phyloP scores from a whole-genome alignment of 495 filamentous ascomycete genomes.

The Aspergillus panamensis region DNA sequence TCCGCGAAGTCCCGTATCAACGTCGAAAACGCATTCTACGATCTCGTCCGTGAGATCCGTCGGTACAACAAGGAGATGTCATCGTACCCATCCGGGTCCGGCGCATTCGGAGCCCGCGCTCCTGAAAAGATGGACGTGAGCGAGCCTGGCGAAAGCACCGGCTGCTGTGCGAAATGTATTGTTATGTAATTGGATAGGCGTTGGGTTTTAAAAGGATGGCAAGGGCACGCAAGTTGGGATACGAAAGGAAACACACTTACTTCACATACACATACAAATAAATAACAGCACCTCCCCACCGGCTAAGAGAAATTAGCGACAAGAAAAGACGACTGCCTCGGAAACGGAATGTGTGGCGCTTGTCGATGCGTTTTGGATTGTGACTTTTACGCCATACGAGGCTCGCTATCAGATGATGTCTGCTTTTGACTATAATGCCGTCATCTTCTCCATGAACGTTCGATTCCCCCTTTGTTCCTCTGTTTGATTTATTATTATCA shows the following conservation, averaged over 20 bases:
- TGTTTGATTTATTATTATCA: slow-evolving; percentile 26
- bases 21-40: slow-evolving; percentile 97
- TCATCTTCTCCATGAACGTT: slow-evolving; percentile 47
- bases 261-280: slow-evolving; percentile 10
- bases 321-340: slow-evolving; percentile 17
- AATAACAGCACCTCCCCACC: slow-evolving; percentile 6
- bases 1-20: slow-evolving; percentile 97
- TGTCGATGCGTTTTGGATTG: slow-evolving; percentile 24
- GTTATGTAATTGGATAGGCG: slow-evolving; percentile 67
- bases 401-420: slow-evolving; percentile 35
- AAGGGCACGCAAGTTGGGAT: slow-evolving; percentile 23
- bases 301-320: slow-evolving; percentile 21
- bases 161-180: slow-evolving; percentile 84
- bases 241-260: slow-evolving; percentile 22
- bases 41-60: slow-evolving; percentile 94
- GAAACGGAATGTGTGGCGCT: slow-evolving; percentile 18
- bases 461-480: slow-evolving; percentile 46
- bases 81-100: slow-evolving; percentile 67
- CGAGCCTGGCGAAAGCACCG: slow-evolving; percentile 63
- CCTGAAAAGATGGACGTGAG: slow-evolving; percentile 76
- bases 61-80: slow-evolving; percentile 98
- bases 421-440: slow-evolving; percentile 34
- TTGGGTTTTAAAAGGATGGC: slow-evolving; percentile 24
- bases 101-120: slow-evolving; percentile 56
- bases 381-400: slow-evolving; percentile 30